These are phyloP conservation scores for Phytophthora sp. DNA, from an alignment of 352 stramenopile genomes.

Conservation along the genomic window DNA sequence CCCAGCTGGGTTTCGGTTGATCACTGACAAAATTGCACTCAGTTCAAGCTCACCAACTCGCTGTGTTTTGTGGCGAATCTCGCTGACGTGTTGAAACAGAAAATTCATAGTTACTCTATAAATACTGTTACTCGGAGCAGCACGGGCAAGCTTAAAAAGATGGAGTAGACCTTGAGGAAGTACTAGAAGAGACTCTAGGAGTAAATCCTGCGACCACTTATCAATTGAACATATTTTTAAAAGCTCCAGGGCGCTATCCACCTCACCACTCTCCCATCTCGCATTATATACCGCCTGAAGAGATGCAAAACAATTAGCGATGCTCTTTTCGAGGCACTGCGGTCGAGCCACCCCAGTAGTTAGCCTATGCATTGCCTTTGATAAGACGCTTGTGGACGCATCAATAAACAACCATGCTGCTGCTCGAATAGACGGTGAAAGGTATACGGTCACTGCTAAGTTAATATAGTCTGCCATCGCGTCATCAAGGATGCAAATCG, in stretches of 20 bases:
- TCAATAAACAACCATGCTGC: slow-evolving; percentile 22
- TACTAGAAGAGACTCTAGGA: slow-evolving; percentile 25
- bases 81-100: slow-evolving; percentile 27
- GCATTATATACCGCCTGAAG: not conserved
- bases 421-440: slow-evolving; percentile 11
- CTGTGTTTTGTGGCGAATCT: slow-evolving; percentile 34
- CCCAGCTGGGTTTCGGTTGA: slow-evolving; percentile 18
- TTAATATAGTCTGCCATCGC: slow-evolving; percentile 24
- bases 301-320: slow-evolving; percentile 18
- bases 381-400: not conserved
- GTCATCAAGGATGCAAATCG: slow-evolving; percentile 26
- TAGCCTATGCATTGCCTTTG: slow-evolving; percentile 7
- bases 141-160: slow-evolving; percentile 23
- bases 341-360: slow-evolving; percentile 9
- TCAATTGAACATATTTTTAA: slow-evolving; percentile 22
- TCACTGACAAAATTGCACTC: slow-evolving; percentile 19
- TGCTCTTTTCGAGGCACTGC: slow-evolving; percentile 17
- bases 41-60: slow-evolving; percentile 32
- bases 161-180: slow-evolving; percentile 28
- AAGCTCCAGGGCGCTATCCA: slow-evolving; percentile 15
- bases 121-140: not conserved
- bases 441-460: not conserved
- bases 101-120: slow-evolving; percentile 24
- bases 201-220: slow-evolving; percentile 18
- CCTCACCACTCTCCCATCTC: slow-evolving; percentile 18